Evolutionary conservation across 2,329 filamentous ascomycete species (phyloP), one percentile per base, ranked within the genome.

Genomic region (Colletotrichum camelliae): DNA sequence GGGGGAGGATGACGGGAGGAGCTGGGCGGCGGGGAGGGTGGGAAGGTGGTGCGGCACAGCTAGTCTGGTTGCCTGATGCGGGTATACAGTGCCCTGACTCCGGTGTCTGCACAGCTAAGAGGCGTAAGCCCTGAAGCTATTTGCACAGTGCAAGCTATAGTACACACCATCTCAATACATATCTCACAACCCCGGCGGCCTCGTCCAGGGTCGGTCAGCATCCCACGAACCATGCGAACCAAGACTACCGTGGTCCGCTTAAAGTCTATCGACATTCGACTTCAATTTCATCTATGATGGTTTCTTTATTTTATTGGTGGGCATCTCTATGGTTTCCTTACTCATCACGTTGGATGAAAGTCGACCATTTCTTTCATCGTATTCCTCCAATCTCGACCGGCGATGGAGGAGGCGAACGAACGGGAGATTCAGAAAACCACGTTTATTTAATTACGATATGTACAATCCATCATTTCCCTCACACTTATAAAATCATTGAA

Each of bases 41-140:
- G 16, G n/a, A 18, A 39, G 64, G 66, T 43, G n/a, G 13, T 72
- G 70, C 64, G 70, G 64, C 70, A 68, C 52, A 68, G 70, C 52
- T 61, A 60, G 64, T 58, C 43, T 65, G 68, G 70, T 60, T 72
- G 70, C 70, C 70, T 72, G 35, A 15, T 48, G 39, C 12, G 12
- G 31, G 31, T 61, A 61, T 33, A 61, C 58, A 33, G 58, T 66
- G 62, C 27, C 13, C 7, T 2, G 21, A 48, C 9, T 48, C 18
- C 6, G 18, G 6, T 48, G 1, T 2, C 18, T 48, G 18, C 39
- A 48, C 39, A 1, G 24, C 5, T 4, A 24, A 24, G 24, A 24
- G 4, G 3, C 4, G 3, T 4, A 24, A 24, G 3, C 24, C 24
- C 3, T 24, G 24, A 24, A 2, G 24, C 24, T 1, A 5, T 27